phyloP scores from a whole-genome alignment of 2,329 filamentous ascomycete genomes.

The Penicillium sp. region DNA sequence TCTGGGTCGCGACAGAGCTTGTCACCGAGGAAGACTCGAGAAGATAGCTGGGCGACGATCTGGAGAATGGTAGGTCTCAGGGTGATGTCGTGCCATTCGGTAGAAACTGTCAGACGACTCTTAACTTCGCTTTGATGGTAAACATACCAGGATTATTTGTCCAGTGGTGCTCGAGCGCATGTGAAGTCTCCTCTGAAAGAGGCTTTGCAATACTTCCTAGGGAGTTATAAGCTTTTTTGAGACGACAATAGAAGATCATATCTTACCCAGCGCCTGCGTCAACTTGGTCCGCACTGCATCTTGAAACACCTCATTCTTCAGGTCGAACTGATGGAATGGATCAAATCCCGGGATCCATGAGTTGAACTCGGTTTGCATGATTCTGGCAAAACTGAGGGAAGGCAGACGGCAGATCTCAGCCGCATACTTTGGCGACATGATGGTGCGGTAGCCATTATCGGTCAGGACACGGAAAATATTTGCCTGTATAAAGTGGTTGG shows the following conservation, averaged over 20 bases:
- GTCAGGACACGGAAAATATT: constrained; percentile 12
- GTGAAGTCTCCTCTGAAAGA: constrained; percentile 7
- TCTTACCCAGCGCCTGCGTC: constrained; percentile 21
- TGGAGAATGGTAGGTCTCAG: constrained; percentile 10
- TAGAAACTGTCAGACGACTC: neutral
- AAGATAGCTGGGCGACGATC: constrained; percentile 16
- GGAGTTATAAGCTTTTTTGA: neutral
- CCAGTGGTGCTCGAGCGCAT: constrained; percentile 9
- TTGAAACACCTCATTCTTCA: constrained; percentile 11
- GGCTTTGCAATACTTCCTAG: constrained; percentile 11
- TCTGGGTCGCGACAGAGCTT: constrained; percentile 15
- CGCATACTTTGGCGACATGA: constrained; percentile 19
- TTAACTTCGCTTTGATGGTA: neutral
- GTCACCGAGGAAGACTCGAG: constrained; percentile 14
- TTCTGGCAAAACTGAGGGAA: constrained; percentile 14
- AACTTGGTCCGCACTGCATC: constrained; percentile 21
- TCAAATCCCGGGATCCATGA: neutral
- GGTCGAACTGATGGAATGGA: constrained; percentile 10
- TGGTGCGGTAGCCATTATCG: constrained; percentile 18
- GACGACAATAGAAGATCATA: neutral
- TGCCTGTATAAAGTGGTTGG: constrained; percentile 4
- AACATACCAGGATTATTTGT: constrained; percentile 9
- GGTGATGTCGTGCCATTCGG: constrained; percentile 17
- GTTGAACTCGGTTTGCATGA: constrained; percentile 15
- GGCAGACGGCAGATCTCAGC: constrained; percentile 21